phyloP scores from a whole-genome alignment of 768 basidiomycete genomes.

The Suillus spraguei region DNA sequence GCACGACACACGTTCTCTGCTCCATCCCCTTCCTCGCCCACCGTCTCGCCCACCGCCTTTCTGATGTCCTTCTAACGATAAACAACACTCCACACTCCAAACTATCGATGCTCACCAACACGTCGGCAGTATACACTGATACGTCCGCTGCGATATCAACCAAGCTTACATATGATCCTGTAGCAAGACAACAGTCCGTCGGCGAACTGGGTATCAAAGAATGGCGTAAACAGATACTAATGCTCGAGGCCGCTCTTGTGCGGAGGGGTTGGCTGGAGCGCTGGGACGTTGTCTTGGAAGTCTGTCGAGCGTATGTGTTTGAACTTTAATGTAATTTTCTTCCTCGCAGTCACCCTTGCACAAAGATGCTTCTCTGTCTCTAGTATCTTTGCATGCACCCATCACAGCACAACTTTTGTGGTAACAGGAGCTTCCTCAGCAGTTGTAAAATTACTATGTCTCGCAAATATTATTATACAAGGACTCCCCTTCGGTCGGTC shows the following conservation, averaged over 20 bases:
- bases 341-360: neutral
- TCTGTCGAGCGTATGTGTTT: neutral
- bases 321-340: neutral
- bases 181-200: slow-evolving; percentile 17
- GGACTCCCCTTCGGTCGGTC: too few species aligned
- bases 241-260: slow-evolving; percentile 54
- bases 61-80: slow-evolving; percentile 39
- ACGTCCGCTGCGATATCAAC: slow-evolving; percentile 16
- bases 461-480: too few species aligned
- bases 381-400: neutral
- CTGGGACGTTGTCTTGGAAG: slow-evolving; percentile 40
- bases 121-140: slow-evolving; percentile 39
- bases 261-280: slow-evolving; percentile 44
- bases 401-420: neutral
- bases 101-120: slow-evolving; percentile 41
- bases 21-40: slow-evolving; percentile 46
- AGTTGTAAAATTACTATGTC: neutral
- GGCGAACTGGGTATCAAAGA: slow-evolving; percentile 32
- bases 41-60: slow-evolving; percentile 36
- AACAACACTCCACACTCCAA: slow-evolving; percentile 22
- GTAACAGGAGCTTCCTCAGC: neutral
- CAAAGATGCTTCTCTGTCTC: neutral
- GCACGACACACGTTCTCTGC: slow-evolving; percentile 42
- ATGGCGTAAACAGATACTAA: slow-evolving; percentile 51
- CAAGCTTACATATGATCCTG: slow-evolving; percentile 15